Percentiles rank a stretch among this genome's conserved stretches.
Evolutionary conservation across 495 filamentous ascomycete species (phyloP).

Genomic region (Rhizodiscina lignyota): DNA sequence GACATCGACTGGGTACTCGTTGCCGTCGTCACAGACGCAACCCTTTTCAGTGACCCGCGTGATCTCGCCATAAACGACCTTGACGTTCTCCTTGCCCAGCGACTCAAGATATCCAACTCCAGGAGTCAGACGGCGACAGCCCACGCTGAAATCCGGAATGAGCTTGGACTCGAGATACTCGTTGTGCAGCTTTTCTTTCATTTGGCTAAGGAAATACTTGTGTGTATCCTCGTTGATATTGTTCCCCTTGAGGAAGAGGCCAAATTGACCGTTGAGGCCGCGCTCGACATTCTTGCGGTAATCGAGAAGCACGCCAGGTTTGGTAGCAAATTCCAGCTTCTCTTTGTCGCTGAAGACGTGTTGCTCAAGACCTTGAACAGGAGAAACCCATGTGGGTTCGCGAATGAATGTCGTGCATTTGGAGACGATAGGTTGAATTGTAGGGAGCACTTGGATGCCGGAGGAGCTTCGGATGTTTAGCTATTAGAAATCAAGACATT

Average conservation of each 20-base stretch:
- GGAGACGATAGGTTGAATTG: slow-evolving; percentile 36
- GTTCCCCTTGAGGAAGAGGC: slow-evolving; percentile 25
- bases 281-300: slow-evolving; percentile 12
- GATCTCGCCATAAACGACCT: slow-evolving; percentile 16
- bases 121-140: slow-evolving; percentile 16
- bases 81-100: slow-evolving; percentile 15
- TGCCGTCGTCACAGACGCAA: slow-evolving; percentile 12
- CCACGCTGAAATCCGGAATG: slow-evolving; percentile 12
- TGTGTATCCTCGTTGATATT: slow-evolving; percentile 22
- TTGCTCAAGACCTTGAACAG: slow-evolving; percentile 22
- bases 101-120: slow-evolving; percentile 21
- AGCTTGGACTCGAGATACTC: slow-evolving; percentile 12
- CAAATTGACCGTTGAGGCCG: slow-evolving; percentile 29
- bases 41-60: slow-evolving; percentile 12
- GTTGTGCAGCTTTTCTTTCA: slow-evolving; percentile 28
- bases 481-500: slow-evolving; percentile 18
- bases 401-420: slow-evolving; percentile 27
- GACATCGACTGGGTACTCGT: slow-evolving; percentile 17
- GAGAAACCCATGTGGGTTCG: slow-evolving; percentile 19
- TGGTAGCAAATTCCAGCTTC: slow-evolving; percentile 16
- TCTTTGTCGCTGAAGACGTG: slow-evolving; percentile 22
- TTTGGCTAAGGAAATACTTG: slow-evolving; percentile 16
- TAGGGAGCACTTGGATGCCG: slow-evolving; percentile 37
- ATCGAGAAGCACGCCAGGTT: slow-evolving; percentile 8
- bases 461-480: slow-evolving; percentile 32